phyloP scores from a whole-genome alignment of 129 eudicot genomes.

The Oenanthe sinensis region DNA sequence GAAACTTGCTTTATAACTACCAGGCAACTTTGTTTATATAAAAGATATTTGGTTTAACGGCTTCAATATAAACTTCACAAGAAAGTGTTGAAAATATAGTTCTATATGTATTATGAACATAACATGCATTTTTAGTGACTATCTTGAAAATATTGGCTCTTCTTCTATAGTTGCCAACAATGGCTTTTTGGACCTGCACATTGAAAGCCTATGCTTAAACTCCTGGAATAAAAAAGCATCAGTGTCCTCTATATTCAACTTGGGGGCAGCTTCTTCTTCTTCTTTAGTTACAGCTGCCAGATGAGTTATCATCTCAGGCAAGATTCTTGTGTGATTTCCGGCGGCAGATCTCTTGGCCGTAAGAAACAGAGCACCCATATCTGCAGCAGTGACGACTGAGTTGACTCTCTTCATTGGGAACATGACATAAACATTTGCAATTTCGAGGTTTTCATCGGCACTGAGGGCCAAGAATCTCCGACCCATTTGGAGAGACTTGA shows the following conservation, averaged over 20 bases:
- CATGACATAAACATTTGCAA: conserved; percentile 43
- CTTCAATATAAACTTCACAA: neutral
- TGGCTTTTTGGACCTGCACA: conserved; percentile 88
- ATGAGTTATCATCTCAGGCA: conserved; percentile 31
- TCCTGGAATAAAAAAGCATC: conserved; percentile 36
- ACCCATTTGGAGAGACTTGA: conserved; percentile 52
- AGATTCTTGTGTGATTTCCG: conserved; percentile 28
- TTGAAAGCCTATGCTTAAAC: conserved; percentile 55
- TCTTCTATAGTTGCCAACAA: conserved; percentile 84
- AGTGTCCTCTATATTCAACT: conserved; percentile 29
- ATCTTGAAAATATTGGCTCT: conserved; percentile 50
- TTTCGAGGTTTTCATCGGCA: conserved; percentile 70
- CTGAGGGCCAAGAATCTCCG: conserved; percentile 50
- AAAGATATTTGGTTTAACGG: neutral
- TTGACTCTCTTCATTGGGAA: conserved; percentile 59
- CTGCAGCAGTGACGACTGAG: conserved; percentile 53
- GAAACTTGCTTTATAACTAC: neutral
- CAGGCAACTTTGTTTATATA: neutral
- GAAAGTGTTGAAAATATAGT: neutral
- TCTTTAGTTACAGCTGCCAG: neutral
- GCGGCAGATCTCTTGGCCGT: conserved; percentile 31
- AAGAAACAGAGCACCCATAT: conserved; percentile 50
- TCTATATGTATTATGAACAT: neutral
- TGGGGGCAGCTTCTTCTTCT: conserved; percentile 17
- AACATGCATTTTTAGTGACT: conserved; percentile 11